phyloP scores from a whole-genome alignment of 1,139 yeast genomes.

The Trichomonascaceae sp. region DNA sequence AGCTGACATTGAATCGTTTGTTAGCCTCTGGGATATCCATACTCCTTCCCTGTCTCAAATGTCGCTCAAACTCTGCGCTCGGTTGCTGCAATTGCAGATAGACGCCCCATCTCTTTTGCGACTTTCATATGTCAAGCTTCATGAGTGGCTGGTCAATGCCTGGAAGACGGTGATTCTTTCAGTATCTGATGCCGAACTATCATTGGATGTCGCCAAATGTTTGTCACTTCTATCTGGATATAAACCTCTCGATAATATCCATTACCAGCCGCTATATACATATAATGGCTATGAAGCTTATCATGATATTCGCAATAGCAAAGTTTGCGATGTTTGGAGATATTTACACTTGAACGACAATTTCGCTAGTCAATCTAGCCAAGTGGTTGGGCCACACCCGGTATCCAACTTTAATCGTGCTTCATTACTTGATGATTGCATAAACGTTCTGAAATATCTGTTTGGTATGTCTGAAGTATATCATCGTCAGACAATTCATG shows the following conservation, averaged over 20 bases:
- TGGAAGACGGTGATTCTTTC: constrained; percentile 5
- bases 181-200: background rate
- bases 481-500: background rate
- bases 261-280: background rate
- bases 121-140: constrained; percentile 7
- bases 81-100: background rate
- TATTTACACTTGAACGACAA: background rate
- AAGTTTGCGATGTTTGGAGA: background rate
- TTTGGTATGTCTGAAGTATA: background rate
- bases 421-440: background rate
- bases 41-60: constrained; percentile 11
- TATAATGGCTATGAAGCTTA: background rate
- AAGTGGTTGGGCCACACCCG: background rate
- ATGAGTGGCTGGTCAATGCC: constrained; percentile 10
- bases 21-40: constrained; percentile 11
- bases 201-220: constrained; percentile 1
- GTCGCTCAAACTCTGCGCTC: constrained; percentile 10
- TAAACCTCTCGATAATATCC: background rate
- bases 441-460: background rate
- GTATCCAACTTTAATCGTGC: background rate
- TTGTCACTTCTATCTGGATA: constrained; percentile 3
- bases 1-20: constrained; percentile 1
- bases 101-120: constrained; percentile 2
- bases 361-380: background rate
- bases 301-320: background rate